Conservation (phyloP, 768 basidiomycete genomes). For the Tulasnella sp. region DNA sequence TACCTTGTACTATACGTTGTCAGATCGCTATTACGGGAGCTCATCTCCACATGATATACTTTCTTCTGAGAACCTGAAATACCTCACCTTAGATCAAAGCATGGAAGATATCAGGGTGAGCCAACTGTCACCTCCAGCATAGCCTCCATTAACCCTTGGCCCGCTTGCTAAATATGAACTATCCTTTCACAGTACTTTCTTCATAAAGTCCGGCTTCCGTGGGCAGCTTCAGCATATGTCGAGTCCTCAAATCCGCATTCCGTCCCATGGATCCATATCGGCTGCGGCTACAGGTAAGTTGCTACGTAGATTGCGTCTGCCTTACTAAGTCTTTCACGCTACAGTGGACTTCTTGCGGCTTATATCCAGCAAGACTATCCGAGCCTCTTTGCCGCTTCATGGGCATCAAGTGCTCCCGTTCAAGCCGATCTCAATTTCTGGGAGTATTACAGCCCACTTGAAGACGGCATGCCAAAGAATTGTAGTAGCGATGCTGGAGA, state of each 20-base stretch:
- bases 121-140: too few species aligned
- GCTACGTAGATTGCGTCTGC: not conserved
- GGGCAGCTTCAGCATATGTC: not conserved
- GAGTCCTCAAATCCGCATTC: not conserved
- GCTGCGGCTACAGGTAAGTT: conserved; percentile 5
- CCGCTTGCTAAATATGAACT: not conserved
- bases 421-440: conserved; percentile 12
- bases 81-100: not conserved
- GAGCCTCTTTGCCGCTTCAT: conserved; percentile 3
- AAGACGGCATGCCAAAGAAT: conserved; percentile 8
- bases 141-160: not conserved
- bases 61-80: not conserved
- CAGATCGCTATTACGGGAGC: conserved; percentile 3
- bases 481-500: conserved; percentile 8
- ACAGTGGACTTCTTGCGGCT: not conserved
- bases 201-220: conserved; percentile 10
- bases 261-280: not conserved
- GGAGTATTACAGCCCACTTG: conserved; percentile 10
- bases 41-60: not conserved
- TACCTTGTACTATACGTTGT: not conserved
- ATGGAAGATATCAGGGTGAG: not conserved
- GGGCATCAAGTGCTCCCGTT: conserved; percentile 4
- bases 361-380: conserved; percentile 3
- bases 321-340: not conserved
- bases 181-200: conserved; percentile 7